Conservation (phyloP, 2,329 filamentous ascomycete species). For the Colletotrichum lupini region DNA sequence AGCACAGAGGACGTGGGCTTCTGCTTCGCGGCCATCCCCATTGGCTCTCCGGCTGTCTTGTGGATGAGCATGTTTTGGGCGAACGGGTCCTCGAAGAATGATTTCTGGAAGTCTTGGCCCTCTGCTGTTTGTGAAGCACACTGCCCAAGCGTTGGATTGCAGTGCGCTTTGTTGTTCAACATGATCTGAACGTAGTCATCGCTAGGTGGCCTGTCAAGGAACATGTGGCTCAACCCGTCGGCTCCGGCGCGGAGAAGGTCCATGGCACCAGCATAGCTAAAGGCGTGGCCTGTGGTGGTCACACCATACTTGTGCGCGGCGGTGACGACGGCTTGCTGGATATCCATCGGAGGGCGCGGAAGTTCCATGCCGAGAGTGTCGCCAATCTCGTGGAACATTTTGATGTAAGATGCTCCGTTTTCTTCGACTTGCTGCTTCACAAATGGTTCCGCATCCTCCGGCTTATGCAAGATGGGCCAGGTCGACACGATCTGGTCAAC, state of each 20-base stretch:
- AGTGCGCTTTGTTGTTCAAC: conserved; percentile 38
- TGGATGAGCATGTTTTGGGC: not conserved
- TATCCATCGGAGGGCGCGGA: conserved; percentile 50
- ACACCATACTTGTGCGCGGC: not conserved
- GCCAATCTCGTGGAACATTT: conserved; percentile 62
- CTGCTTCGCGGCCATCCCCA: not conserved
- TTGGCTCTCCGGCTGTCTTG: not conserved
- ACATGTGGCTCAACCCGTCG: conserved; percentile 45
- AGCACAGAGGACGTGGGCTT: not conserved
- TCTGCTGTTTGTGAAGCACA: conserved; percentile 40
- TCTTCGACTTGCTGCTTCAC: conserved; percentile 46
- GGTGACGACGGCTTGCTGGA: conserved; percentile 49
- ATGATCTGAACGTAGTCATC: conserved; percentile 39
- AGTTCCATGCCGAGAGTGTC: conserved; percentile 49
- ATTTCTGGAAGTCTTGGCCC: conserved; percentile 37
- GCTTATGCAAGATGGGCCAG: conserved; percentile 55
- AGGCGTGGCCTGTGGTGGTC: not conserved
- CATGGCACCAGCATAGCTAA: conserved; percentile 41
- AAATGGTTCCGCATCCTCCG: conserved; percentile 53
- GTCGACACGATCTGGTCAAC: conserved; percentile 43
- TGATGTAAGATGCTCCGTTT: conserved; percentile 59
- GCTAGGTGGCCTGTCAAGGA: conserved; percentile 42
- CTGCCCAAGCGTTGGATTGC: conserved; percentile 39
- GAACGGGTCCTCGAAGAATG: not conserved
- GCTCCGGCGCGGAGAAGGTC: conserved; percentile 42